Percentiles rank a stretch among this genome's conserved stretches.
Evolutionary conservation across 495 filamentous ascomycete genomes (phyloP).

Genomic region (Neurospora discreta): DNA sequence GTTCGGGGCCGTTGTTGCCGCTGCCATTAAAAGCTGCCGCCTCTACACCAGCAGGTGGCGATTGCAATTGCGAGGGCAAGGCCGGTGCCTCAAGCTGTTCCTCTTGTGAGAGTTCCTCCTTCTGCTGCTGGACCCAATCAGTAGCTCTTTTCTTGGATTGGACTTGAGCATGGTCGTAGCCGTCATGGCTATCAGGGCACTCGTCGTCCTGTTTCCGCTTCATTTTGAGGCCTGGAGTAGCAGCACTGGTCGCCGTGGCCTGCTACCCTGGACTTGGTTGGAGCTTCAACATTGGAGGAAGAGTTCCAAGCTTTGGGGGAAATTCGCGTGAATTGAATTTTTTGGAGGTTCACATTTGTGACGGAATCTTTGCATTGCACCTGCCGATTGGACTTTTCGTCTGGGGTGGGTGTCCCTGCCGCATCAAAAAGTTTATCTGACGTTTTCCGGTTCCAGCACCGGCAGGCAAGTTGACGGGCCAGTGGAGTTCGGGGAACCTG

Average conservation of each 20-base stretch:
- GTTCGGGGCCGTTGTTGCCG: not conserved
- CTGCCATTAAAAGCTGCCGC: not conserved
- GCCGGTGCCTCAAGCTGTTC: not conserved
- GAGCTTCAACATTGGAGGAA: not conserved
- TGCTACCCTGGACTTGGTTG: not conserved
- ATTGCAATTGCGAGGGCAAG: not conserved
- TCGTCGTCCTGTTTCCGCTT: conserved; percentile 7
- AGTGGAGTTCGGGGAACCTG: not conserved
- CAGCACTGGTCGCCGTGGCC: not conserved
- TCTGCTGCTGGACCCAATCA: not conserved
- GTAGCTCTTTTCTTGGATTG: conserved; percentile 3
- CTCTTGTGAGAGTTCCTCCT: not conserved
- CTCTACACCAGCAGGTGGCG: not conserved
- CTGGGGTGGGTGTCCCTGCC: not conserved
- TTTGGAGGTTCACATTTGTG: not conserved
- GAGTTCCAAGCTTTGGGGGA: not conserved
- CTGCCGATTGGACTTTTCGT: not conserved
- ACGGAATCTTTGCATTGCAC: not conserved
- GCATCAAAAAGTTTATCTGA: not conserved
- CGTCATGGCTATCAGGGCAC: not conserved
- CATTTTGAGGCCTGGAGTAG: not conserved
- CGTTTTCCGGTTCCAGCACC: not conserved
- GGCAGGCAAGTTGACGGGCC: not conserved
- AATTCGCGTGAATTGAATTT: not conserved
- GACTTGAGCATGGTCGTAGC: not conserved